A percentile compares a stretch with the other conserved stretches of the same genome.
Evolutionary conservation across 805 yeast genomes (phyloP).

Genomic region (Candida oleophila): DNA sequence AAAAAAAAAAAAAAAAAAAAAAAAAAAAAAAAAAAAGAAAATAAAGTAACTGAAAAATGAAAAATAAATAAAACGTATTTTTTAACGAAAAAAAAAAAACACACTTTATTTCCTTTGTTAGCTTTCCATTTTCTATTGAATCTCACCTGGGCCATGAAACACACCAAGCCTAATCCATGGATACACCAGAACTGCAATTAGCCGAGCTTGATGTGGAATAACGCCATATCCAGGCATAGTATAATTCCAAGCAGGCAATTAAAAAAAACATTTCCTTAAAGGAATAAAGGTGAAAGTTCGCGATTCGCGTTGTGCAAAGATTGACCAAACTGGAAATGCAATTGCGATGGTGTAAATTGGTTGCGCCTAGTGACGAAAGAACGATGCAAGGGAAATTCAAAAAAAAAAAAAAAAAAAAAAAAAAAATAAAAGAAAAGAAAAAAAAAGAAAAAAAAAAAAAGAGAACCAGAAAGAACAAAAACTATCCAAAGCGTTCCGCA

Average conservation of each 20-base stretch:
- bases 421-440: too few species aligned
- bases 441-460: too few species aligned
- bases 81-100: not conserved
- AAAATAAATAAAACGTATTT: not conserved
- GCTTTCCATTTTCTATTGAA: not conserved
- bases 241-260: not conserved
- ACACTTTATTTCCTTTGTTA: not conserved
- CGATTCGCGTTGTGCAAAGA: slow-evolving; percentile 3
- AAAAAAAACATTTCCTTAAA: not conserved
- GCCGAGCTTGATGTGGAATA: not conserved
- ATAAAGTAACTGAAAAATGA: not conserved
- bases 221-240: not conserved
- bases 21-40: not conserved
- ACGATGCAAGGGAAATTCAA: too few species aligned
- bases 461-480: too few species aligned
- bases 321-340: not conserved
- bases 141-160: too few species aligned
- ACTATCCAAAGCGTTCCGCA: too few species aligned
- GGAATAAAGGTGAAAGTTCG: not conserved
- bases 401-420: too few species aligned
- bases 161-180: too few species aligned
- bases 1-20: too few species aligned
- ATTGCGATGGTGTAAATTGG: not conserved
- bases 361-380: not conserved
- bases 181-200: not conserved